Evolutionary conservation across 176 grass and related monocot species (phyloP).

Genomic region (Oryza rufipogon): DNA sequence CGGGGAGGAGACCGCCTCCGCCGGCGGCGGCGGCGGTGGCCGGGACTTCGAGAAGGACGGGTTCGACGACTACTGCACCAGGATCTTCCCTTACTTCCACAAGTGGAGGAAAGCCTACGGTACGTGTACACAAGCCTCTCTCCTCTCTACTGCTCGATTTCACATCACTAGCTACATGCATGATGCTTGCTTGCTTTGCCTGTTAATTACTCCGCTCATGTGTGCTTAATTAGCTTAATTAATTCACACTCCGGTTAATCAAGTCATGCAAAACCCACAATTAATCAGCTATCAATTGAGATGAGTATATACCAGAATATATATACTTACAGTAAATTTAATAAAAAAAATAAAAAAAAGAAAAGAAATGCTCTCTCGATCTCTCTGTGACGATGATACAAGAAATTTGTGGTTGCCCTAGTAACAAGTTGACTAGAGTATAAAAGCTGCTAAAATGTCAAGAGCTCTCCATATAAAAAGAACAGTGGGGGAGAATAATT

Average conservation of each 20-base stretch:
- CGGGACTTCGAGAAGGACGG: conserved; percentile 44
- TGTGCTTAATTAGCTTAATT: background rate
- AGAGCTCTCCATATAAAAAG: background rate
- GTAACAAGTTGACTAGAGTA: background rate
- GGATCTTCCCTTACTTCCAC: conserved; percentile 90
- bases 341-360: background rate
- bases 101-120: conserved; percentile 93
- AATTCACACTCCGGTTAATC: background rate
- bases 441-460: background rate
- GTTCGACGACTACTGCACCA: conserved; percentile 71
- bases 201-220: background rate
- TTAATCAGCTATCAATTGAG: background rate
- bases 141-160: background rate
- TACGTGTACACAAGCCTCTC: conserved; percentile 28
- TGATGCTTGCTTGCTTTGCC: background rate
- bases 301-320: background rate
- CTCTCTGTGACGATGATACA: background rate
- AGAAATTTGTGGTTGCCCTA: background rate
- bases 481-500: conserved; percentile 24
- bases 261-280: background rate
- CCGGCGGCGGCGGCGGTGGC: background rate
- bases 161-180: background rate
- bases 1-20: background rate
- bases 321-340: background rate
- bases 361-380: background rate